Evolutionary conservation across 83 land plant species (phyloP).

Genomic region (Thuja plicata): DNA sequence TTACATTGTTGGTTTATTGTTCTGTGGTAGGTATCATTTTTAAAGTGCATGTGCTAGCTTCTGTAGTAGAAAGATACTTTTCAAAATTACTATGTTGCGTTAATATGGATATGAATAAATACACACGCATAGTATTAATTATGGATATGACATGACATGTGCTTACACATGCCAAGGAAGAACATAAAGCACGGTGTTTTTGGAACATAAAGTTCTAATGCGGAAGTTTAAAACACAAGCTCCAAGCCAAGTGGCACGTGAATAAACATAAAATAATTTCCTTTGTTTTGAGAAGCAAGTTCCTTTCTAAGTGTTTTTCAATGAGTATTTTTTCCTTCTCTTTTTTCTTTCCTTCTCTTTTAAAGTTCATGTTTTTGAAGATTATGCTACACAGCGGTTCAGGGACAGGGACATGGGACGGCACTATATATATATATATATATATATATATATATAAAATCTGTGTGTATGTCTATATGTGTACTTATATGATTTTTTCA

Average conservation of each 20-base stretch:
- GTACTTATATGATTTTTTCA: too few relatives aligned
- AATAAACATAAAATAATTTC: not conserved
- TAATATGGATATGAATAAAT: not conserved
- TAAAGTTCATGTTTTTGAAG: not conserved
- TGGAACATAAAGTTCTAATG: not conserved
- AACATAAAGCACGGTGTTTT: not conserved
- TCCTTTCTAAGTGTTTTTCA: not conserved
- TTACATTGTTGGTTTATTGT: not conserved
- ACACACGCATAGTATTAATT: not conserved
- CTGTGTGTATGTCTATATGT: too few relatives aligned
- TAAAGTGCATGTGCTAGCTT: not conserved
- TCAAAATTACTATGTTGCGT: not conserved
- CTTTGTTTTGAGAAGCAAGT: not conserved
- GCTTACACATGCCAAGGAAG: not conserved
- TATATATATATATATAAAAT: too few relatives aligned
- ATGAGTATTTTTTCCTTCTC: not conserved
- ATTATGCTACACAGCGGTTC: too few relatives aligned
- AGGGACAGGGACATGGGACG: too few relatives aligned
- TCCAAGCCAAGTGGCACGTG: not conserved
- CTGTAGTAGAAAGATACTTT: not conserved
- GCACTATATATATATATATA: too few relatives aligned
- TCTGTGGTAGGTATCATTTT: not conserved
- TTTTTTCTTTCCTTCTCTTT: not conserved
- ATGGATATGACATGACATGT: not conserved
- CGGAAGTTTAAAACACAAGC: not conserved